phyloP scores from a whole-genome alignment of 2,329 filamentous ascomycete species.

The Lasiodiplodia theobromae region DNA sequence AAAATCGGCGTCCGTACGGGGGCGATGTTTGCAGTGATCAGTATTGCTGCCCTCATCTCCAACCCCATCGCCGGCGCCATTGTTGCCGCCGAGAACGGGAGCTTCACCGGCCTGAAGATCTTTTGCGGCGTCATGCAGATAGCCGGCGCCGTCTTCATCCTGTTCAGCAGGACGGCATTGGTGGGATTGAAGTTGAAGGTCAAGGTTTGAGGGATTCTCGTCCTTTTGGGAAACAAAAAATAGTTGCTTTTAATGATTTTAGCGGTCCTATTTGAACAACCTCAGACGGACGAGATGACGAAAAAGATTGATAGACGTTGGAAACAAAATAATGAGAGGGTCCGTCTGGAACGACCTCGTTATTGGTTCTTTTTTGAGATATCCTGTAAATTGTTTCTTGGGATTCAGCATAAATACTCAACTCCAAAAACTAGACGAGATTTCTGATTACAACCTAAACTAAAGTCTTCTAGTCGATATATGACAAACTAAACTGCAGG shows the following conservation, averaged over 20 bases:
- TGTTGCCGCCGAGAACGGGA: conserved; percentile 47
- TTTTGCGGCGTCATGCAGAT: conserved; percentile 67
- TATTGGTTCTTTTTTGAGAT: background rate
- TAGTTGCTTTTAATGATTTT: background rate
- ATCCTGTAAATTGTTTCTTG: background rate
- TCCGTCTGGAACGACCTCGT: conserved; percentile 11
- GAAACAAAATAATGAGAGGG: background rate
- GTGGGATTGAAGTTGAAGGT: conserved; percentile 38
- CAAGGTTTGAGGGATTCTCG: conserved; percentile 32
- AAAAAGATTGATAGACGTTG: conserved; percentile 6
- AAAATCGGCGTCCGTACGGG: conserved; percentile 75
- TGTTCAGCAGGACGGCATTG: conserved; percentile 39
- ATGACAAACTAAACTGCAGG: background rate
- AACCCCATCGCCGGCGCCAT: conserved; percentile 68
- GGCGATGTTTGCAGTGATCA: conserved; percentile 66
- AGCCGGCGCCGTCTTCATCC: conserved; percentile 48
- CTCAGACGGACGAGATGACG: background rate
- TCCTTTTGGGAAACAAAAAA: background rate
- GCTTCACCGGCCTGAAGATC: conserved; percentile 67
- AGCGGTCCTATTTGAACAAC: background rate
- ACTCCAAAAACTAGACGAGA: no score
- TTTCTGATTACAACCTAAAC: no score
- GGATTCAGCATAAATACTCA: background rate
- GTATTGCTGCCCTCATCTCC: conserved; percentile 70
- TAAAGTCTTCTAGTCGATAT: background rate